Percentiles rank a stretch among this genome's conserved stretches.
Evolutionary conservation across 768 basidiomycete genomes (phyloP).

Genomic region (Jaapia argillacea): DNA sequence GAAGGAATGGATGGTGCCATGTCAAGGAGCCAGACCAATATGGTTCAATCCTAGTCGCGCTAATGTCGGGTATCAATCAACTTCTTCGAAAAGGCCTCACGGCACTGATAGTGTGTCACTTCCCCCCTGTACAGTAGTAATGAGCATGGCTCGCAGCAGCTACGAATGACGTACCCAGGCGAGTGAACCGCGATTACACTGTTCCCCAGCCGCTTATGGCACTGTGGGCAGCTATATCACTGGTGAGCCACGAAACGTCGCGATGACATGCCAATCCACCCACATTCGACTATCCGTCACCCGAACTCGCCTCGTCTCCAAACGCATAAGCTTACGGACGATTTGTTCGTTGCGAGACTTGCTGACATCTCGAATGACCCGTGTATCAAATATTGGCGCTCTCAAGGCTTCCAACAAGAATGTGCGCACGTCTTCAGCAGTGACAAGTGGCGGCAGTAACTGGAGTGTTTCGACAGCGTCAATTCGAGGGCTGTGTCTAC

Average conservation of each 20-base stretch:
- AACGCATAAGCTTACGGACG: slow-evolving; percentile 56
- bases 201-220: slow-evolving; percentile 86
- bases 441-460: slow-evolving; percentile 84
- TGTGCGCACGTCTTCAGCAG: slow-evolving; percentile 64
- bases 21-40: too few relatives aligned
- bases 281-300: slow-evolving; percentile 91
- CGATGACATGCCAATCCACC: slow-evolving; percentile 20
- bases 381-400: slow-evolving; percentile 56
- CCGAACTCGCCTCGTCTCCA: slow-evolving; percentile 78
- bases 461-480: slow-evolving; percentile 77
- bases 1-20: too few relatives aligned
- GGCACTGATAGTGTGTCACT: slow-evolving; percentile 94
- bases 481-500: slow-evolving; percentile 72
- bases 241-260: slow-evolving; percentile 1
- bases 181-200: slow-evolving; percentile 92
- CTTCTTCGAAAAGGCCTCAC: slow-evolving; percentile 65
- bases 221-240: slow-evolving; percentile 76
- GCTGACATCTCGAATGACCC: slow-evolving; percentile 58
- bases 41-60: too few relatives aligned
- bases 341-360: slow-evolving; percentile 74
- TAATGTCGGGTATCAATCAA: slow-evolving; percentile 13
- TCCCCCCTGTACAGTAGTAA: slow-evolving; percentile 54
- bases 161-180: slow-evolving; percentile 47
- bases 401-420: slow-evolving; percentile 71
- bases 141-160: neutral